Percentiles rank a stretch among this genome's conserved stretches.
These are phyloP conservation scores for Sporothrix inflata DNA, from an alignment of 2,329 filamentous ascomycete genomes.

Conservation along the genomic window DNA sequence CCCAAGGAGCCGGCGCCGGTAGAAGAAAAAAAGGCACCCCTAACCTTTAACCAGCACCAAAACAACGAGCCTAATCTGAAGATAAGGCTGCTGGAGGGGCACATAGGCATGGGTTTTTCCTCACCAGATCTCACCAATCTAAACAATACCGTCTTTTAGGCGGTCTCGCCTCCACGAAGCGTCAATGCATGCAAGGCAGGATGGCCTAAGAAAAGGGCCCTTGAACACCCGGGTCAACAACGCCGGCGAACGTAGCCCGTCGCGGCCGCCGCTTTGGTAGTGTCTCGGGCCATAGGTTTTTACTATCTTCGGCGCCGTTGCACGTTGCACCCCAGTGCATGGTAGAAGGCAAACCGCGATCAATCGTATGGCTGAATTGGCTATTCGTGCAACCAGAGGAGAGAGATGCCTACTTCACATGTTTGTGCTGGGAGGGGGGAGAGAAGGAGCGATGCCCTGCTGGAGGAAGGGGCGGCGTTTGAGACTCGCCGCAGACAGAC, in stretches of 20 bases:
- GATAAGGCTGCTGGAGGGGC: not conserved
- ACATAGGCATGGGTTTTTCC: not conserved
- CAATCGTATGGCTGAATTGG: not conserved
- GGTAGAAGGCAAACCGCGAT: not conserved
- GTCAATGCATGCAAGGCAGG: not conserved
- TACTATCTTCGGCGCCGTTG: conserved; percentile 17
- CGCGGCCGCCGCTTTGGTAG: not conserved
- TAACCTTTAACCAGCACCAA: not conserved
- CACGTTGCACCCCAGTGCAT: not conserved
- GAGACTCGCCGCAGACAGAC: conserved; percentile 22
- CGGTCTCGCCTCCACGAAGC: not conserved
- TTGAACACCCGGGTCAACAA: not conserved
- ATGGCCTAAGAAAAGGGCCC: not conserved
- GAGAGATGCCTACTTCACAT: not conserved
- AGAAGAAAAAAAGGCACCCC: not conserved
- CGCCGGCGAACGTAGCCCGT: not conserved
- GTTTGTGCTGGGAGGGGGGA: not conserved
- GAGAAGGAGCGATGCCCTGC: not conserved
- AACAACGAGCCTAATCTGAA: not conserved
- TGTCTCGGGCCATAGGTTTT: not conserved
- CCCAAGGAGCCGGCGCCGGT: conserved; percentile 11
- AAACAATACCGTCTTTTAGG: not conserved
- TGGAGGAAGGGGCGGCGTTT: not conserved
- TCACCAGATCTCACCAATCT: conserved; percentile 15
- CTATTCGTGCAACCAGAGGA: not conserved